Percentiles rank a stretch among this genome's conserved stretches.
Conservation (phyloP, 495 filamentous ascomycete genomes). For the Amorphotheca resinae region DNA sequence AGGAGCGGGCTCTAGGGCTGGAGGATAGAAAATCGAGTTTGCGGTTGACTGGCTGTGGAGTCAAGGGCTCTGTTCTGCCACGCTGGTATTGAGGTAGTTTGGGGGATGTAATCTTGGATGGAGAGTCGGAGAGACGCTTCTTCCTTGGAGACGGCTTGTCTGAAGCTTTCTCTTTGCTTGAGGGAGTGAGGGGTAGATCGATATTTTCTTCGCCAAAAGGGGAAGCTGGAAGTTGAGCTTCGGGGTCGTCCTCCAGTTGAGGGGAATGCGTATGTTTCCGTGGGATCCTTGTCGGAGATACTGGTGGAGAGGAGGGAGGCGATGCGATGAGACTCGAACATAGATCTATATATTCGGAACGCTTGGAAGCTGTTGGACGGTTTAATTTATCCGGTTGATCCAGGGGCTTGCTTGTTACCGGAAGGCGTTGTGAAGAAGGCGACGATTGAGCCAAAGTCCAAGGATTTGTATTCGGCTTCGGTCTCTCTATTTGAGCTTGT, state of each 20-base stretch:
- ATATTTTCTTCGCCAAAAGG: not conserved
- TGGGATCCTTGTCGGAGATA: not conserved
- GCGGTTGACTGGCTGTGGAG: not conserved
- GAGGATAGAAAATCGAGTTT: not conserved
- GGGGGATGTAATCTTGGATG: not conserved
- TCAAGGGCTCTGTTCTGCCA: not conserved
- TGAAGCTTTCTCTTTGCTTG: not conserved
- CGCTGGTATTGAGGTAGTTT: not conserved
- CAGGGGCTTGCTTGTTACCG: slow-evolving; percentile 2
- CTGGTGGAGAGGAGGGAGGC: not conserved
- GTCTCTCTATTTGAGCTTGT: not conserved
- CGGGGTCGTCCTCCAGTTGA: not conserved
- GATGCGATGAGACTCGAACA: not conserved
- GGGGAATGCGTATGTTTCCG: not conserved
- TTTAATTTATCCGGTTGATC: not conserved
- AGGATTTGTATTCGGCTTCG: slow-evolving; percentile 14
- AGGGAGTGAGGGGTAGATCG: not conserved
- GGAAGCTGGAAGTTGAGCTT: not conserved
- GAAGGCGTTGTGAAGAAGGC: not conserved
- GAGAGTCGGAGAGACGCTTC: not conserved
- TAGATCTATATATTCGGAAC: not conserved
- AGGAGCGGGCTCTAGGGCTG: not conserved
- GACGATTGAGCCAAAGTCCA: slow-evolving; percentile 5
- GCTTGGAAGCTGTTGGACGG: not conserved
- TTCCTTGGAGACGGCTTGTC: not conserved